These are phyloP conservation scores for Lathyrus oleraceus DNA, from an alignment of 306 rosid species.

Conservation along the genomic window DNA sequence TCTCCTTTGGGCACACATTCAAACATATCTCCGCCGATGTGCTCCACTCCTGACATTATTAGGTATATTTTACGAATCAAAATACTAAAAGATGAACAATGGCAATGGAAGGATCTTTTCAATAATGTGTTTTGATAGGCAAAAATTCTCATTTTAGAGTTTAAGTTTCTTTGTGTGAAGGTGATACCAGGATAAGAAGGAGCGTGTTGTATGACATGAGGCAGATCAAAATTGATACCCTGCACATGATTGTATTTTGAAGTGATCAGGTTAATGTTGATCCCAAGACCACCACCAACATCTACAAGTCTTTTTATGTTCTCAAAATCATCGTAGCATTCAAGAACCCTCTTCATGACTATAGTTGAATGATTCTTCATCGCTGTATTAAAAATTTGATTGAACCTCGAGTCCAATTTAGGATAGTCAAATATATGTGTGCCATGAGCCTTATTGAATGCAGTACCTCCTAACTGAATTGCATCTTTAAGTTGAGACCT, in stretches of 20 bases:
- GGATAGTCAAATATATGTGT: neutral
- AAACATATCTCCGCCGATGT: neutral
- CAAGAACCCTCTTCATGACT: neutral
- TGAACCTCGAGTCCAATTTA: neutral
- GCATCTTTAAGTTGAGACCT: neutral
- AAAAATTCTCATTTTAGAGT: too few relatives aligned
- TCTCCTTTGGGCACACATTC: neutral
- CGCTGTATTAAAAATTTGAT: neutral
- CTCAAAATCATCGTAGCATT: neutral
- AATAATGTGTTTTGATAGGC: too few relatives aligned
- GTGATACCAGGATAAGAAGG: neutral
- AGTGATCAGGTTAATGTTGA: neutral
- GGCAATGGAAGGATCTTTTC: too few relatives aligned
- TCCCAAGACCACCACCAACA: neutral
- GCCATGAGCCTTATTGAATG: neutral
- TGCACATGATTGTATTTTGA: neutral
- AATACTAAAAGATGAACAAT: neutral
- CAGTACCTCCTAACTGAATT: neutral
- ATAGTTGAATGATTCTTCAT: neutral
- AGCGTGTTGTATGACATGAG: slow-evolving; percentile 3
- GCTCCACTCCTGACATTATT: neutral
- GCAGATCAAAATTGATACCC: neutral
- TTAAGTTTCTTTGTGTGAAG: neutral
- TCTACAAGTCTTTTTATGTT: neutral
- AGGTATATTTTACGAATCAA: too few relatives aligned